Base-by-base conservation (phyloP, 768 basidiomycete genomes). In the Russula virescens region DNA sequence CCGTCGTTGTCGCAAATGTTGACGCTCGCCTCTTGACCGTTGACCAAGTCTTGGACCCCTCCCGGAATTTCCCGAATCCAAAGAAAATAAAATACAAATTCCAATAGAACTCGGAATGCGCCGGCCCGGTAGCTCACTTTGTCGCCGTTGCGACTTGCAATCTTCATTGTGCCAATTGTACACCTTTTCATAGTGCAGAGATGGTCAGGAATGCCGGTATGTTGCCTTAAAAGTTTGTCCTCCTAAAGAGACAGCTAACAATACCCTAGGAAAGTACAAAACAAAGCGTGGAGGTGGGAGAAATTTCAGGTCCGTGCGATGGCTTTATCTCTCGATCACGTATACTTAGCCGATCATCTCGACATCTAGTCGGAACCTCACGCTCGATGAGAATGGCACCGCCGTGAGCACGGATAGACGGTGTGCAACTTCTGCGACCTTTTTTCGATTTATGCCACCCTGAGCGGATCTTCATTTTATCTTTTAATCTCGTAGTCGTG, bases 211-310 rank as follows among this genome's bases (percentile, higher is more conserved):
- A 50, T 18, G 6, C 56, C 8, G 56, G 56, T 64, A 28, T 43
- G n/a, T 14, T 1, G 7, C 43, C 28, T 34, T 48, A n/a, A 38
- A 9, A 38, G 13, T 14, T 9, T 38, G 38, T 11, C 13, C 38
- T 38, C 38, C 10, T 11, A 31, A 8, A 31, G 5, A 38, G 6
- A 5, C 2, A 38, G 38, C 8, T 38, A 38, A 38, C 5, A 1
- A 9, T 59, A 18, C 40, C 56, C 26, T 55, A 66, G 75, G 77
- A 63, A 79, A 79, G 66, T 77, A 73, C 72, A 79, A 78, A 73
- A 64, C 70, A 18, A 72, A 74, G 60, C 75, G 79, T 42, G 78
- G 78, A 23, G 78, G 79, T 47, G 79, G 79, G 13, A 72, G 79
- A 55, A 71, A 67, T 53, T 79, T 79, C 68, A 74, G 77, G 64